Base-by-base conservation (phyloP, 306 rosid species). In the Cicer bijugum region DNA sequence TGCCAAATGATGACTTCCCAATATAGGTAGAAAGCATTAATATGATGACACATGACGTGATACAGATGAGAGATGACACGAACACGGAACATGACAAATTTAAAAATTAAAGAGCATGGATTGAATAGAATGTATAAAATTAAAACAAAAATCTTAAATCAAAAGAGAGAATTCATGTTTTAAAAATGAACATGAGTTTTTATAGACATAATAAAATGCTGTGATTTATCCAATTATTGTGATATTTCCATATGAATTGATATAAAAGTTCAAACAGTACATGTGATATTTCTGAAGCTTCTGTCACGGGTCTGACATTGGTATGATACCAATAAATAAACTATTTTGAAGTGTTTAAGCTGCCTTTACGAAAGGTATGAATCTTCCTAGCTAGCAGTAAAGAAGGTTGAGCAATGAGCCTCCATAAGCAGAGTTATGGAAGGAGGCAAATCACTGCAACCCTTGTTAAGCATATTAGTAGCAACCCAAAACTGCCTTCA, bases 391-490 rank as follows among this genome's bases (percentile, higher is more conserved):
- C 48, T 60, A 60, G 66, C 7, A 9, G 51, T 20, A 35, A 6
- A 57, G 9, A 35, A 57, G 23, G 52, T 17, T 12, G 62, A 69
- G 38, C 14, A 20, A 58, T 58, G 14, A 58, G 8, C 17, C 11
- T 44, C 53, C 17, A 14, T 14, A 62, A n/a, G 53, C 35, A 37
- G 33, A 43, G 20, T 23, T 51, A 78, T 42, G 40, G 52, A 52
- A 28, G 61, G 64, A 71, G 6, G 10, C 57, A 78, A 78, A 71
- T 43, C 62, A 50, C 38, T 35, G 5, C 16, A 9, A 35, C 61
- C 78, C 20, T 44, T 11, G 61, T 15, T 43, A 48, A 71, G 61
- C 61, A 65, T 79, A 38, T 63, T 71, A 71, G 66, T 37, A 42
- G 42, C 51, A 63, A 58, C n/a, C 63, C 39, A 51, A 58, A 52